Base-by-base conservation (phyloP, 2,329 filamentous ascomycete genomes). In the Chalaropsis thielavioides region DNA sequence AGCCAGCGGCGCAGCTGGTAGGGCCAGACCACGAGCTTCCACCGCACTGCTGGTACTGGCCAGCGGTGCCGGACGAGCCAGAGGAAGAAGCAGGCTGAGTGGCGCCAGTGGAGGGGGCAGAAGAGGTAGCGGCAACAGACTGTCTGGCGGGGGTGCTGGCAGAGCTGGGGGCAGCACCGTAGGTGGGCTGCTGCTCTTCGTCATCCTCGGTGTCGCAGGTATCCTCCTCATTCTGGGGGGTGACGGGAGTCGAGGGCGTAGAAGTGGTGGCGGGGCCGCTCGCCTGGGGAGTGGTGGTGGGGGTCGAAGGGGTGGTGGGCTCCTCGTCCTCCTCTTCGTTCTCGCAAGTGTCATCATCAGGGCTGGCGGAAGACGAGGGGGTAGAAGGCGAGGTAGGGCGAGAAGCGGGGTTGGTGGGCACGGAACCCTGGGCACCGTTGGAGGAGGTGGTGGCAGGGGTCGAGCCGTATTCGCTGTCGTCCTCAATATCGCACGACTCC, bases 31-130 rank as follows among this genome's bases (percentile, higher is more conserved):
- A 78, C 40, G 70, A 71, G 58, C 19, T 66, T 4, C 76, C 75
- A 22, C 74, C 76, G 54, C 76, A 78, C 69, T 77, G 75, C 4
- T 71, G 74, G 61, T 70, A 77, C 61, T 71, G 71, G 3, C 69
- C 69, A 11, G 71, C 69, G 8, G 71, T 71, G 1, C 68, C 70
- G 10, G 71, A 38, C 6, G 35, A 71, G 11, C 69, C 70, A 4
- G 71, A 70, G 13, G 5, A 44, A 5, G 43, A 58, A 17, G 38
- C 17, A 74, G 69, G 13, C 72, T 66, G 64, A 70, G 71, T 35
- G 38, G 46, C 17, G 6, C n/a, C 10, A 17, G 40, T 71, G 70
- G 11, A 77, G 72, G 67, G 75, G 77, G 35, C 15, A 38, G 22
- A 15, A 46, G 61, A 3, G 27, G 35, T 43, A 31, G 35, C 44